These are phyloP conservation scores for Tothia fuscella DNA, from an alignment of 2,329 filamentous ascomycete species.

Conservation along the genomic window DNA sequence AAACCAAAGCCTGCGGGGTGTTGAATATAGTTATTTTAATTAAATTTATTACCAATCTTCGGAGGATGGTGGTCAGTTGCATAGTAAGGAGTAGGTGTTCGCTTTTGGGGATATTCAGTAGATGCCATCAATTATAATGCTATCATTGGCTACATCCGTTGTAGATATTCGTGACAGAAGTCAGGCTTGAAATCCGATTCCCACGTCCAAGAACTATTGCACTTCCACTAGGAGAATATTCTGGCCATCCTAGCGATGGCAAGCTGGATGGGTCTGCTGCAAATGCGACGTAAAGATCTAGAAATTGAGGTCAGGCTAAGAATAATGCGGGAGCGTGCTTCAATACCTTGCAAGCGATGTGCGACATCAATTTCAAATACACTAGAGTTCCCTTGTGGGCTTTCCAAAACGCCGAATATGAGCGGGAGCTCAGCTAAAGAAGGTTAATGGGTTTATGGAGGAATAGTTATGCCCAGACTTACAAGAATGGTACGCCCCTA, in stretches of 20 bases:
- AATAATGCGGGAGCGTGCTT: not conserved
- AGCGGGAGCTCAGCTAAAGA: not conserved
- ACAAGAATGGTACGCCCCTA: constrained; percentile 24
- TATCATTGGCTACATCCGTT: too few relatives aligned
- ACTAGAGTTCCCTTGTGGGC: not conserved
- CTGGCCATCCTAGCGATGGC: not conserved
- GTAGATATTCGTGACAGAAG: not conserved
- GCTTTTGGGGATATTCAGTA: too few relatives aligned
- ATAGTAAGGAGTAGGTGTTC: too few relatives aligned
- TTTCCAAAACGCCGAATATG: not conserved
- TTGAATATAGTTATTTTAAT: too few relatives aligned
- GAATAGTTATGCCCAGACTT: not conserved
- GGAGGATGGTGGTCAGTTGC: too few relatives aligned
- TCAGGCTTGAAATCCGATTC: not conserved
- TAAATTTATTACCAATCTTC: too few relatives aligned
- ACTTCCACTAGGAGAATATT: not conserved
- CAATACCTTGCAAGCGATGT: constrained; percentile 1
- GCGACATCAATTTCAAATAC: not conserved
- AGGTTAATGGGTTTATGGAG: not conserved
- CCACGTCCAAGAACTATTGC: not conserved
- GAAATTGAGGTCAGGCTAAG: too few relatives aligned
- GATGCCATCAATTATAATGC: too few relatives aligned
- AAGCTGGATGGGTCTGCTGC: not conserved
- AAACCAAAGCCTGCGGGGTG: constrained; percentile 2
- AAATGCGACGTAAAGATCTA: constrained; percentile 1